Base-by-base conservation (phyloP, 345 rosid species). In the Pugionium dolabratum region DNA sequence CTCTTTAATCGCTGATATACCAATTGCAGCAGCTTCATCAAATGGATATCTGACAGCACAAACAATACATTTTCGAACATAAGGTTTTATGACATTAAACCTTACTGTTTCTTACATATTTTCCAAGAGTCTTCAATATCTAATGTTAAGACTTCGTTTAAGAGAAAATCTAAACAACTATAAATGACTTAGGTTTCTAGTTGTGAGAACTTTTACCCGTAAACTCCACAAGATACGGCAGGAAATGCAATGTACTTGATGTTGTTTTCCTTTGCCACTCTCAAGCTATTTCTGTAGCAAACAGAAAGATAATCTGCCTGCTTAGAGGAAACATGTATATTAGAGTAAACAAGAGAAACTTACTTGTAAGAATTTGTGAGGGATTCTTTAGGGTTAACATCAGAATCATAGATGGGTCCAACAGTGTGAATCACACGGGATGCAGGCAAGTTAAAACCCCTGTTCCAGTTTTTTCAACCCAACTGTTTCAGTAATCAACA, bases 151-250 rank as follows among this genome's bases (percentile, higher is more conserved):
- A 18, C 18, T 18, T 18, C 18, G 18, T 18, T 18, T 18, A 18
- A 18, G 18, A 18, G 18, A 18, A 18, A 18, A 18, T 18, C 18
- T 18, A 18, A 18, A 18, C 18, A 18, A 18, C 18, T 18, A 45
- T 42, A 6, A 28, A 36, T 8, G 2, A 44, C 4, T 28, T 0
- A 58, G 42, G 60, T 11, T 31, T 56, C 25, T 30, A 8, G 44
- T 9, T n/a, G 52, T 51, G 58, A 52, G 3, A 51, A 72, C 62
- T 67, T 18, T 60, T 79, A 89, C 95, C 92, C 66, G 40, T 55
- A 87, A 37, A 78, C 72, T 50, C 98, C 98, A 66, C 97, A 92
- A 47, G 91, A 86, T 52, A 92, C 82, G 41, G 97, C 98, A 50
- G 98, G 82, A 71, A 89, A 89, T 28, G 97, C 98, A 69, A 92